These are phyloP conservation scores for Cryphonectria nitschkei DNA, from an alignment of 2,329 filamentous ascomycete genomes.

Conservation along the genomic window DNA sequence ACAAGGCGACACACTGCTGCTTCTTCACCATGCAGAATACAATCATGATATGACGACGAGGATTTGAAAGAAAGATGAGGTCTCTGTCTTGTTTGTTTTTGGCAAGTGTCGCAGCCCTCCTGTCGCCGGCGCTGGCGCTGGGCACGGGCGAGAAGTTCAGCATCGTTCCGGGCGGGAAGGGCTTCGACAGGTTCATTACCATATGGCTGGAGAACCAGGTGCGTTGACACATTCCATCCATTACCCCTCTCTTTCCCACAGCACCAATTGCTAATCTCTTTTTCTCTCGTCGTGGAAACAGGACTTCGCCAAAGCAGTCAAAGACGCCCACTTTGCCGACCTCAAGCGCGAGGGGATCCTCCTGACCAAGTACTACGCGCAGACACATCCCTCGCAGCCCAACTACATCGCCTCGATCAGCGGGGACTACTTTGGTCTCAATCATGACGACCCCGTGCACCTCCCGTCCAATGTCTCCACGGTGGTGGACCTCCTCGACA, in stretches of 20 bases:
- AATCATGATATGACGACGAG: constrained; percentile 7
- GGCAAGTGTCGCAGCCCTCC: constrained; percentile 15
- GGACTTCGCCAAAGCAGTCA: constrained; percentile 48
- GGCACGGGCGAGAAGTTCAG: constrained; percentile 27
- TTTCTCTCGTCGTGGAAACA: constrained; percentile 31
- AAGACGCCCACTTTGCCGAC: constrained; percentile 44
- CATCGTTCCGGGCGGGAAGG: constrained; percentile 40
- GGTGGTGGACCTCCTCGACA: constrained; percentile 50
- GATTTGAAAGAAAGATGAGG: constrained; percentile 12
- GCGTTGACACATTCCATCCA: constrained; percentile 18
- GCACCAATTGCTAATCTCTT: background rate
- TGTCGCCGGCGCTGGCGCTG: constrained; percentile 20
- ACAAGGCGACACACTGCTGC: background rate
- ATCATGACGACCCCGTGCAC: constrained; percentile 49
- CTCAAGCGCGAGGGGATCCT: constrained; percentile 49
- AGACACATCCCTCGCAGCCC: constrained; percentile 75
- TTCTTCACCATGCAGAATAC: background rate
- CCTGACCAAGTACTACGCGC: constrained; percentile 57
- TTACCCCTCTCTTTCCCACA: background rate
- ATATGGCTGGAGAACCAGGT: constrained; percentile 52
- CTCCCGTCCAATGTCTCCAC: constrained; percentile 51
- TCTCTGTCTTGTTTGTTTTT: background rate
- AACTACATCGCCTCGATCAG: constrained; percentile 73
- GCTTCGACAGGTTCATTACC: constrained; percentile 48
- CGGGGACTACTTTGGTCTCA: constrained; percentile 65